Evolutionary conservation across 164 flowering plant genomes (phyloP).

Genomic region (Tetracentron sinense): DNA sequence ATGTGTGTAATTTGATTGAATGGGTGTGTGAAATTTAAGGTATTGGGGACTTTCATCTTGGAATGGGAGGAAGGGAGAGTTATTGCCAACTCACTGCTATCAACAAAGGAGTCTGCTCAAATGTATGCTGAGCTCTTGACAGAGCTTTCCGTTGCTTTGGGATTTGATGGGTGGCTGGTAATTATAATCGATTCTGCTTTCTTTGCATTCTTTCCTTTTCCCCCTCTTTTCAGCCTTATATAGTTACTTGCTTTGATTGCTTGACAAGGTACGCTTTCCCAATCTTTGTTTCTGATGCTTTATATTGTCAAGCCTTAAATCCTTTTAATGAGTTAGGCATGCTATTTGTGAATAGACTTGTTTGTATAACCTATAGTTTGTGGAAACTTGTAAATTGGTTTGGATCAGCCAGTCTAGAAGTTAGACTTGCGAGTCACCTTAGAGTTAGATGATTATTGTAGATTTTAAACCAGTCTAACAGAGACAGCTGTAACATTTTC

Average conservation of each 20-base stretch:
- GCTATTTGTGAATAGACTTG: not conserved
- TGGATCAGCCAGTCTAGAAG: too few species aligned
- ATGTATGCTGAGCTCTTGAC: constrained; percentile 77
- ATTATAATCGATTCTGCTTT: not conserved
- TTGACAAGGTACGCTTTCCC: not conserved
- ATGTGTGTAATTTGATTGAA: not conserved
- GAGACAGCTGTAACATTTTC: too few species aligned
- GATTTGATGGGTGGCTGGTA: constrained; percentile 99
- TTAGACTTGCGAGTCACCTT: too few species aligned
- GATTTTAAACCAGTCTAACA: not conserved
- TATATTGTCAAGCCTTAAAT: too few species aligned
- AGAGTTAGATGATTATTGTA: too few species aligned
- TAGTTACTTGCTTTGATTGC: not conserved
- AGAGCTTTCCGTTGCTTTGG: constrained; percentile 74
- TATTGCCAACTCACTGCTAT: constrained; percentile 38
- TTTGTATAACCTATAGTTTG: not conserved
- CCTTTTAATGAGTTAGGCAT: not conserved
- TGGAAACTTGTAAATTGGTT: not conserved
- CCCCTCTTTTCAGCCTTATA: not conserved
- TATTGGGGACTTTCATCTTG: constrained; percentile 80
- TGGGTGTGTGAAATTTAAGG: constrained; percentile 35
- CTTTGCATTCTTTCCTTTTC: not conserved
- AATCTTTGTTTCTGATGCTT: too few species aligned
- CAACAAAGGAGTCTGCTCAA: constrained; percentile 63
- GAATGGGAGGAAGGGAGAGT: constrained; percentile 83